Evolutionary conservation across 257 asterid species (phyloP).

Genomic region (Solanum tarapatanum): DNA sequence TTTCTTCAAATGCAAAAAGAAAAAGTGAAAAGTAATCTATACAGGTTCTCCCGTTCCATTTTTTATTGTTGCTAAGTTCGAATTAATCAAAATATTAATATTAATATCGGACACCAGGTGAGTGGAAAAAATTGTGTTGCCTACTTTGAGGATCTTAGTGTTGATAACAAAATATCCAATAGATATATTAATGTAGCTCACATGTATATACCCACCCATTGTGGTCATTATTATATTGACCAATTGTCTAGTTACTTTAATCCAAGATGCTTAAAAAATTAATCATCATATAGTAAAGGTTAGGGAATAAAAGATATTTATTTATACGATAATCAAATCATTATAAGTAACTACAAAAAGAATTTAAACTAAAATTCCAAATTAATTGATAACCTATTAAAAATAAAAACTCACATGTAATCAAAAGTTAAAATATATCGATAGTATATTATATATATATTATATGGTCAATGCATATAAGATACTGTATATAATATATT

Average conservation of each 20-base stretch:
- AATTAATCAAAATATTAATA: no score
- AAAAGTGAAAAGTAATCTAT: no score
- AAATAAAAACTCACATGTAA: not conserved
- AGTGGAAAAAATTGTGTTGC: no score
- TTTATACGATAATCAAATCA: not conserved
- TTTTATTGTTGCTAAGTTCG: no score
- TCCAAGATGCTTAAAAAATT: not conserved
- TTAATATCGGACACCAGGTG: no score
- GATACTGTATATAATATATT: no score
- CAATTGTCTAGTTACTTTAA: not conserved
- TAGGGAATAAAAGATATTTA: not conserved
- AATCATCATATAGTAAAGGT: not conserved
- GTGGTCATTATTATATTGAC: not conserved
- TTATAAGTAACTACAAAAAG: not conserved
- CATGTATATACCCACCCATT: not conserved
- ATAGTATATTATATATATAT: not conserved
- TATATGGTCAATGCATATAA: not conserved
- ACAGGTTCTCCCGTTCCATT: fast-evolving
- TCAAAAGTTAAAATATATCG: not conserved
- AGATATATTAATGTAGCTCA: not conserved
- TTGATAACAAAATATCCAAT: not conserved
- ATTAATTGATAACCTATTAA: not conserved
- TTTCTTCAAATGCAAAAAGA: no score
- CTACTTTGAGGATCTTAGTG: not conserved
- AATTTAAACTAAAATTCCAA: no score